Evolutionary conservation across 2,329 filamentous ascomycete species (phyloP).

Genomic region (Neofusicoccum sp.): DNA sequence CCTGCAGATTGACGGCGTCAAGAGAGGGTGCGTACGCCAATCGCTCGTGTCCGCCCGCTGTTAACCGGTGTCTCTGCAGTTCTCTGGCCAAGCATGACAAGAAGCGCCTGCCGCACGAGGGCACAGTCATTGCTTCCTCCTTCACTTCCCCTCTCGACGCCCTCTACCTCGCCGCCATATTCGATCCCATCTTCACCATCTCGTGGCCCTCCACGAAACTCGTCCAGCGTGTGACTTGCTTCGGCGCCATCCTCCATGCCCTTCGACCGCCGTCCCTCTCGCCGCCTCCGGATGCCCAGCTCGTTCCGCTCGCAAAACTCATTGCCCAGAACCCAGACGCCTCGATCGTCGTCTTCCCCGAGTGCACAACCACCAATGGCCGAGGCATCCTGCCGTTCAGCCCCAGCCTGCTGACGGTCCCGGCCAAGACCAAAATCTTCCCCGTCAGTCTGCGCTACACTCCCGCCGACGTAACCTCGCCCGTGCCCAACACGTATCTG

Average conservation of each 20-base stretch:
- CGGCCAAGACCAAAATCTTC: constrained; percentile 75
- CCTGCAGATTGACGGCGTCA: constrained; percentile 95
- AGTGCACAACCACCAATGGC: constrained; percentile 93
- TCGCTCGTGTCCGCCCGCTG: not conserved
- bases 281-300: constrained; percentile 36
- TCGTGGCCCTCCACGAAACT: constrained; percentile 75
- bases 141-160: constrained; percentile 93
- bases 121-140: constrained; percentile 83
- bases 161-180: constrained; percentile 91
- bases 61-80: constrained; percentile 29
- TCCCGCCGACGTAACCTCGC: constrained; percentile 86
- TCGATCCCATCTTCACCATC: constrained; percentile 91
- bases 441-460: constrained; percentile 89
- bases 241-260: constrained; percentile 73
- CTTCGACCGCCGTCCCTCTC: constrained; percentile 60
- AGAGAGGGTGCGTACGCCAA: constrained; percentile 67
- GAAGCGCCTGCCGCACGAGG: constrained; percentile 74
- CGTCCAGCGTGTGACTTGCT: constrained; percentile 76
- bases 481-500: constrained; percentile 73
- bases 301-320: constrained; percentile 51
- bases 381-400: constrained; percentile 84
- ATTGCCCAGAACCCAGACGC: constrained; percentile 70
- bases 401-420: constrained; percentile 71
- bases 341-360: constrained; percentile 85
- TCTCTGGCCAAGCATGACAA: constrained; percentile 71